phyloP scores from a whole-genome alignment of 2,329 filamentous ascomycete genomes.

The Beauveria sp. region DNA sequence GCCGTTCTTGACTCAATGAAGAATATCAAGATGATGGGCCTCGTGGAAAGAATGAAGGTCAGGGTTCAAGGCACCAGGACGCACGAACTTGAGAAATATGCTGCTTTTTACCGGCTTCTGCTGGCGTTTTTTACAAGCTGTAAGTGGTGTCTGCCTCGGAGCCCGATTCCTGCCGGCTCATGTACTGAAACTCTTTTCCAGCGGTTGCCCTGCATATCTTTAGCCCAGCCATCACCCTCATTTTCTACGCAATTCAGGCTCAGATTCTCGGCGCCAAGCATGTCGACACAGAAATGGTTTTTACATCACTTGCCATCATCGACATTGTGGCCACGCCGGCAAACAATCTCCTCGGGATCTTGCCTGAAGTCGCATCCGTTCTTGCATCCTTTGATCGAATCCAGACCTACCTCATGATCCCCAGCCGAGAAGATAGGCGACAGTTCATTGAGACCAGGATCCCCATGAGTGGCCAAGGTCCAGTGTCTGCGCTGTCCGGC shows the following conservation, averaged over 20 bases:
- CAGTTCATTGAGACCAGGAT: background rate
- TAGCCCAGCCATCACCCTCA: constrained; percentile 1
- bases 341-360: background rate
- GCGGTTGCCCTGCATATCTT: background rate
- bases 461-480: background rate
- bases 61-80: constrained; percentile 9
- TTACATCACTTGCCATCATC: constrained; percentile 8
- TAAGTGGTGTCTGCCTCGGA: background rate
- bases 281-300: background rate
- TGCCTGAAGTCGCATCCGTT: background rate
- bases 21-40: constrained; percentile 15
- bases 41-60: constrained; percentile 6
- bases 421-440: background rate
- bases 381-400: background rate
- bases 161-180: background rate
- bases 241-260: constrained; percentile 1
- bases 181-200: background rate
- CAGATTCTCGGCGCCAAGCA: background rate
- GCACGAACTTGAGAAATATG: constrained; percentile 4
- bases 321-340: background rate
- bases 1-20: constrained; percentile 13
- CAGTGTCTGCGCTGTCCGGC: background rate
- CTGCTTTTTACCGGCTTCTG: constrained; percentile 11
- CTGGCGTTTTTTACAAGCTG: constrained; percentile 12
- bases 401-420: background rate